Conservation (phyloP, 495 filamentous ascomycete species). For the Elasticomyces elasticus region DNA sequence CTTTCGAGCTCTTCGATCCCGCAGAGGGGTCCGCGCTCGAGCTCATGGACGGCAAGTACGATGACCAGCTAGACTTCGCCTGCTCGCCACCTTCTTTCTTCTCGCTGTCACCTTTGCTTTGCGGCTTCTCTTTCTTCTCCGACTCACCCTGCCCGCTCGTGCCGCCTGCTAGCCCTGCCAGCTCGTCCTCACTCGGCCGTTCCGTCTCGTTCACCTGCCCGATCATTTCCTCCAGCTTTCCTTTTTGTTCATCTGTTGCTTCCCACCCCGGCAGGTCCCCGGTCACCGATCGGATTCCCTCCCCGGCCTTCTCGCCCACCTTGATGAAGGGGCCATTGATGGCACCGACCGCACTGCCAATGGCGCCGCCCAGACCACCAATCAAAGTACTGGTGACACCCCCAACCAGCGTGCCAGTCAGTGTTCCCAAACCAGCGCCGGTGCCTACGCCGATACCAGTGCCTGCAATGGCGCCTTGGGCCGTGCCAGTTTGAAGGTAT, state of each 20-base stretch:
- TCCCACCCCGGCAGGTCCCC: constrained; percentile 24
- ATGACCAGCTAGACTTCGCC: not conserved
- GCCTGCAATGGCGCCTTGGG: constrained; percentile 18
- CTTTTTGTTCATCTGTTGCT: constrained; percentile 22
- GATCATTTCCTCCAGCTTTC: constrained; percentile 24
- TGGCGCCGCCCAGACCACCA: constrained; percentile 18
- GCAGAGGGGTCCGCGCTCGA: not conserved
- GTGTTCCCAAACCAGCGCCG: constrained; percentile 17
- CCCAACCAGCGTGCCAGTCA: constrained; percentile 25
- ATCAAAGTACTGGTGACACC: constrained; percentile 16
- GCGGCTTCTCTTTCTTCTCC: not conserved
- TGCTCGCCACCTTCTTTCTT: not conserved
- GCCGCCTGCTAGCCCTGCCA: constrained; percentile 9
- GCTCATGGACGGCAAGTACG: constrained; percentile 4
- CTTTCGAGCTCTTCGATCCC: not conserved
- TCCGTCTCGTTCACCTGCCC: constrained; percentile 16
- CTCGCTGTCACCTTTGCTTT: not conserved
- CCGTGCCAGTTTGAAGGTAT: constrained; percentile 18
- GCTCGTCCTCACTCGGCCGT: constrained; percentile 15
- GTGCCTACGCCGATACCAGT: not conserved
- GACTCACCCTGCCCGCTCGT: not conserved
- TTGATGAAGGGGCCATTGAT: constrained; percentile 21
- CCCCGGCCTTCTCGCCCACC: constrained; percentile 19
- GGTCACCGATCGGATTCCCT: constrained; percentile 13
- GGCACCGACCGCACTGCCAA: constrained; percentile 16